A percentile compares a stretch with the other conserved stretches of the same genome.
phyloP scores from a whole-genome alignment of 371 early-diverging fungal genomes.

The Gilbertella persicaria region DNA sequence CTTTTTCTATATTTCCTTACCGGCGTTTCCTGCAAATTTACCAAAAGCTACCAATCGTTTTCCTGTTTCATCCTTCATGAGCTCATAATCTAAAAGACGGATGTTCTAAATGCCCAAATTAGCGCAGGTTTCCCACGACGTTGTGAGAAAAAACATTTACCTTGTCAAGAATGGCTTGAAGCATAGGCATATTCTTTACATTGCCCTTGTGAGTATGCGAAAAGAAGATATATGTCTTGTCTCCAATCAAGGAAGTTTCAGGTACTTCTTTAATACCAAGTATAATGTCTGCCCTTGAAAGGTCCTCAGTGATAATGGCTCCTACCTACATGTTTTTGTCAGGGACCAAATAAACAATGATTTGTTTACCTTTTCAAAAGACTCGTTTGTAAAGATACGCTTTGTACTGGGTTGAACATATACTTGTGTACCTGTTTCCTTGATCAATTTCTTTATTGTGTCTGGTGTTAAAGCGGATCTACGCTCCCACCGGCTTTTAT shows the following conservation, averaged over 20 bases:
- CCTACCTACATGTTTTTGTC: conserved; percentile 65
- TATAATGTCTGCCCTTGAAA: conserved; percentile 88
- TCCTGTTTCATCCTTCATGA: conserved; percentile 79
- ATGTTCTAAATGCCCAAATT: conserved; percentile 71
- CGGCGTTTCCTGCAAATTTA: conserved; percentile 95
- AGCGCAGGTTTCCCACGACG: conserved; percentile 17
- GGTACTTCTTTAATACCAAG: conserved; percentile 98
- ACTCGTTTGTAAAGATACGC: conserved; percentile 84
- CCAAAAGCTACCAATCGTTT: conserved; percentile 92
- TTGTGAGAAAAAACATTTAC: conserved; percentile 40
- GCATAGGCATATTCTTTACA: conserved; percentile 88
- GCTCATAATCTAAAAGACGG: conserved; percentile 93
- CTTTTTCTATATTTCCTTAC: conserved; percentile 28
- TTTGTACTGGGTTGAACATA: conserved; percentile 92
- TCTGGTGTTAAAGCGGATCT: conserved; percentile 84
- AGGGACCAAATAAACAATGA: background rate
- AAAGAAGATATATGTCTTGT: conserved; percentile 93
- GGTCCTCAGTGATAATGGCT: conserved; percentile 85
- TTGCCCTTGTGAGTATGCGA: conserved; percentile 98
- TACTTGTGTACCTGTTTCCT: conserved; percentile 80
- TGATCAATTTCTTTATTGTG: conserved; percentile 75
- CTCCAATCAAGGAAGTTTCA: conserved; percentile 70
- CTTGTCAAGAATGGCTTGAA: conserved; percentile 86
- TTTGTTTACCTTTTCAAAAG: conserved; percentile 67
- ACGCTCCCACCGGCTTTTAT: conserved; percentile 96